Evolutionary conservation across 441 rosid species (phyloP), one percentile per base, ranked within the genome.

Genomic region (Pelargonium cotyledonis): DNA sequence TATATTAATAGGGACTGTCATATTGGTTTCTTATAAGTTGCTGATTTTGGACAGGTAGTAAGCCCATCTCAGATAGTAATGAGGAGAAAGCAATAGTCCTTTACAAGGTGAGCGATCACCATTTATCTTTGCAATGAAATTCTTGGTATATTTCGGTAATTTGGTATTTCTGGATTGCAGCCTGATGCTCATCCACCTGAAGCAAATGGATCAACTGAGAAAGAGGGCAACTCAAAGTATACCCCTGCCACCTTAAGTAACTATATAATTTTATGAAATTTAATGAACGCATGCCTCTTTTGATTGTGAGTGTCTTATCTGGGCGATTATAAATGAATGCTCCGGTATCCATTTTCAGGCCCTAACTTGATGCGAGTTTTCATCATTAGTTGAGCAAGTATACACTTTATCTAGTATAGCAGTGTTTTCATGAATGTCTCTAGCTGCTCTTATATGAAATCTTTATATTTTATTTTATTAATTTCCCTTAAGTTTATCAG

Each of bases 61-160:
- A 75, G 77, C 74, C 81, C 68, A 41, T 81, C 53, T 72, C 73
- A 67, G 85, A 85, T 62, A 68, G 82, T 66, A 81, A 62, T 16
- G 95, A 89, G 72, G 95, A 91, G 82, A 92, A 87, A 84, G 96
- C 99, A 69, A 88, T 95, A 70, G 90, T 92, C 68, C 89, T 95
- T 73, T 92, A 89, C 81, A 81, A 85, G 80, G 99, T 95, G 63
- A 75, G 75, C 68, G 65, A 44, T 5, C 67, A 29, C 44, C 47
- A 44, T 62, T 65, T 70, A 15, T 65, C 70, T n/a, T 40, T 12
- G 23, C 61, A 55, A 8, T 55, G 61, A 1, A 43, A 67, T 40
- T 43, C 19, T 8, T 75, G 67, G n/a, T 65, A 26, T 38, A 14
- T 68, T 58, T 57, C 11, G 63, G 68, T 64, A 73, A 69, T 47